Base-by-base conservation (phyloP, 2,329 filamentous ascomycete genomes). In the Pseudogymnoascus sp. region DNA sequence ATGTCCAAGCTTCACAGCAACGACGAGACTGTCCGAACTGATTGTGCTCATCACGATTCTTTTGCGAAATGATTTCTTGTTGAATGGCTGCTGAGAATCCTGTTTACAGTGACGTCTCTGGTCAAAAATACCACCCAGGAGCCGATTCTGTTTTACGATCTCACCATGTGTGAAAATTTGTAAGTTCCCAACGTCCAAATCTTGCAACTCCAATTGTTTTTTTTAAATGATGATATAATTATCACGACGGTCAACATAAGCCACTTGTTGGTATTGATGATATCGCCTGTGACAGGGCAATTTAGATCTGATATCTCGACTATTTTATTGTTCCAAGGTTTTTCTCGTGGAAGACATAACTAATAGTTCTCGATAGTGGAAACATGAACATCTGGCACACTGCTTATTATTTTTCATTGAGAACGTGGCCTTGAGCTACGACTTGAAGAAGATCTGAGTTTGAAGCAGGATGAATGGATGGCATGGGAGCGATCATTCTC, bases 201-300 rank as follows among this genome's bases (percentile, higher is more conserved):
- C 47, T 62, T 5, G 57, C 36, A 40, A 37, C 54, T 62, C 67
- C 69, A 67, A 65, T 66, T 71, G 18, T 57, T 34, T 16, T 82
- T 75, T 16, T 81, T 75, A 77, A 67, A 87, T 87, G 86, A 89
- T 89, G 86, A 89, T 84, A 82, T 80, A 80, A 81, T 83, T 84
- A 86, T 90, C 88, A 91, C 88, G 88, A 91, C 88, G 88, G 88
- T 91, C 88, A 88, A 88, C 88, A 88, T 90, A 91, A 57, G 86
- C 83, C 80, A 83, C 79, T 77, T 67, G 71, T 76, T 78, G 79
- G 84, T 82, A 78, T 88, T 91, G 88, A 90, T 90, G 88, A 91
- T 80, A 86, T 79, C 78, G 86, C 87, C 87, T 86, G 79, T 90
- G 87, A 90, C 87, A 86, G 80, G 87, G 87, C 86, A 57, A 57